Evolutionary conservation across 768 basidiomycete genomes (phyloP).

Genomic region (Suillus weaverae): DNA sequence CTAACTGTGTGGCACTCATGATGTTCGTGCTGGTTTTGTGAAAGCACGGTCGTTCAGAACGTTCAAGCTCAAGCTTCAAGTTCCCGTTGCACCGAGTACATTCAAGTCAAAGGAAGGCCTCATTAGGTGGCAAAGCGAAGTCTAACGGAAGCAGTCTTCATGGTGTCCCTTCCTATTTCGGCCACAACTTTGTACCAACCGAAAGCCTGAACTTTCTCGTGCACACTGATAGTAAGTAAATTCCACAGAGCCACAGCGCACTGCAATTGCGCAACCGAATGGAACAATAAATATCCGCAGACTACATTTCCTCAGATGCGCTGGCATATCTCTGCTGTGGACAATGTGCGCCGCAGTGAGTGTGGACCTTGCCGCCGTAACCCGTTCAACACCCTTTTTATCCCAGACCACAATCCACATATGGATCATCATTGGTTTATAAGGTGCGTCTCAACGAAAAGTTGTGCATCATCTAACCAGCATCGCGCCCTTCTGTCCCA

Average conservation of each 20-base stretch:
- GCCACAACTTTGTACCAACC: conserved; percentile 10
- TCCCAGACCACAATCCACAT: background rate
- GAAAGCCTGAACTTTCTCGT: conserved; percentile 6
- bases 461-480: background rate
- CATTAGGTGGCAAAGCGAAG: background rate
- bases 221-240: background rate
- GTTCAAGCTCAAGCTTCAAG: too few relatives aligned
- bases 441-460: background rate
- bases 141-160: background rate
- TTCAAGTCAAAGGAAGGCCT: background rate
- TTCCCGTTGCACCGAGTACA: too few relatives aligned
- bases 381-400: background rate
- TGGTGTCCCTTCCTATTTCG: background rate
- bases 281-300: background rate
- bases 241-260: background rate
- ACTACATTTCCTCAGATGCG: background rate
- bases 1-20: too few relatives aligned
- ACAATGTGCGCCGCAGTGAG: background rate
- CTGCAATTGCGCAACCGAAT: background rate
- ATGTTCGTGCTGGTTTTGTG: too few relatives aligned
- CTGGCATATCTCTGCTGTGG: background rate
- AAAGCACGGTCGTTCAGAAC: too few relatives aligned
- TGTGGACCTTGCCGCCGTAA: background rate
- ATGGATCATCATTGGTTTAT: background rate
- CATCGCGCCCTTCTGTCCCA: background rate